Percentiles rank a stretch among this genome's conserved stretches.
Conservation (phyloP, 306 rosid species). For the Castanea sativa region DNA sequence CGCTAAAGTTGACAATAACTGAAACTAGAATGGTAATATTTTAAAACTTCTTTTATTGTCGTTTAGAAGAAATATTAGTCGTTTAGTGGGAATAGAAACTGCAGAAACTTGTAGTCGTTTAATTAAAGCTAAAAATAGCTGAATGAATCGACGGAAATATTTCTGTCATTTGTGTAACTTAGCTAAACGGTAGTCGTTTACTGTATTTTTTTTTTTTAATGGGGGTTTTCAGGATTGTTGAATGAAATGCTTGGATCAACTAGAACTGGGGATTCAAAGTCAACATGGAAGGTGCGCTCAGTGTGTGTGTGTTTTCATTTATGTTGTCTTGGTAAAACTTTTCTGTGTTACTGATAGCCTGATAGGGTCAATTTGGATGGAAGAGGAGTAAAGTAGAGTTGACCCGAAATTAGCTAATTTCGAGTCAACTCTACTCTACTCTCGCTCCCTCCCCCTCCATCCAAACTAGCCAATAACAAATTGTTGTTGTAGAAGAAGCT, state of each 20-base stretch:
- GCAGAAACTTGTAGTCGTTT: neutral
- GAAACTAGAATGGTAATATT: neutral
- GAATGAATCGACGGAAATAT: too few relatives aligned
- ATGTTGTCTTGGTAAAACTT: too few relatives aligned
- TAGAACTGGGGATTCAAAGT: slow-evolving; percentile 63
- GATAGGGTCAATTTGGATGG: too few relatives aligned
- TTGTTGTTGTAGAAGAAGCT: too few relatives aligned
- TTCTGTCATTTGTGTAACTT: neutral
- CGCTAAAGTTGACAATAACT: neutral
- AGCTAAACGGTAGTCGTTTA: neutral
- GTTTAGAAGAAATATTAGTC: neutral
- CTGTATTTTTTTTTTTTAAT: neutral
- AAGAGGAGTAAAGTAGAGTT: too few relatives aligned
- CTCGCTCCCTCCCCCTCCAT: too few relatives aligned
- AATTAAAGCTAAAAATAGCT: too few relatives aligned
- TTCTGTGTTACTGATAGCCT: too few relatives aligned
- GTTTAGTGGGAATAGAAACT: neutral
- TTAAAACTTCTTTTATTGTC: neutral
- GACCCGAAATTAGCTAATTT: too few relatives aligned
- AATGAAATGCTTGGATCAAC: slow-evolving; percentile 89
- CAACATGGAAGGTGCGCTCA: slow-evolving; percentile 76
- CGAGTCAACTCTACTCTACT: too few relatives aligned
- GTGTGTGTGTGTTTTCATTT: too few relatives aligned
- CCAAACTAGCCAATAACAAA: too few relatives aligned
- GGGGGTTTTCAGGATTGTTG: slow-evolving; percentile 49